These are phyloP conservation scores for Astragalus glycyphyllos DNA, from an alignment of 306 rosid species.

Conservation along the genomic window DNA sequence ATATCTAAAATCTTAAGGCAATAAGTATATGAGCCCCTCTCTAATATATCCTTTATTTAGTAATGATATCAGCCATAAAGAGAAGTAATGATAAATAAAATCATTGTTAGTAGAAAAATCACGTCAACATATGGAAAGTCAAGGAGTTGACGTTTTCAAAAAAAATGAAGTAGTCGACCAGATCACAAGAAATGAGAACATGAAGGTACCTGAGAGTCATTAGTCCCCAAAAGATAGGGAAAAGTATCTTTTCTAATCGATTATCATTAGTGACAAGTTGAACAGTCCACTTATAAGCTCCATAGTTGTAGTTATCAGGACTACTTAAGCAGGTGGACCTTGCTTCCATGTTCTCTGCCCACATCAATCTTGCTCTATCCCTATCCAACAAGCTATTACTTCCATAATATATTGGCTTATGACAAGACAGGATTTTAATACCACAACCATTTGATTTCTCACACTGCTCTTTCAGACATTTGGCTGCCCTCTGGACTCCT, in stretches of 20 bases:
- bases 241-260: slow-evolving; percentile 87
- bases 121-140: too few species aligned
- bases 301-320: slow-evolving; percentile 64
- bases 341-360: slow-evolving; percentile 68
- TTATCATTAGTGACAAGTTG: slow-evolving; percentile 79
- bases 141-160: background rate
- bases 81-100: too few species aligned
- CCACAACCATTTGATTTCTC: slow-evolving; percentile 57
- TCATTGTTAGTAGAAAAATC: too few species aligned
- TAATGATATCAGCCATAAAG: too few species aligned
- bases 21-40: too few species aligned
- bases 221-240: slow-evolving; percentile 95
- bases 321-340: slow-evolving; percentile 66
- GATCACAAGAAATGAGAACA: background rate
- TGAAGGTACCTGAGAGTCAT: slow-evolving; percentile 81
- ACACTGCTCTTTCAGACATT: slow-evolving; percentile 75
- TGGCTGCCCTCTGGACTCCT: slow-evolving; percentile 78
- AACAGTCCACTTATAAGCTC: slow-evolving; percentile 90
- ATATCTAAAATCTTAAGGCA: too few species aligned
- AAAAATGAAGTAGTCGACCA: background rate
- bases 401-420: slow-evolving; percentile 68
- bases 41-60: too few species aligned
- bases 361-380: slow-evolving; percentile 56
- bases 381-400: slow-evolving; percentile 32
- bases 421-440: slow-evolving; percentile 60